These are phyloP conservation scores for Fragilaria crotonensis DNA, from an alignment of 108 stramenopile genomes.

Conservation along the genomic window DNA sequence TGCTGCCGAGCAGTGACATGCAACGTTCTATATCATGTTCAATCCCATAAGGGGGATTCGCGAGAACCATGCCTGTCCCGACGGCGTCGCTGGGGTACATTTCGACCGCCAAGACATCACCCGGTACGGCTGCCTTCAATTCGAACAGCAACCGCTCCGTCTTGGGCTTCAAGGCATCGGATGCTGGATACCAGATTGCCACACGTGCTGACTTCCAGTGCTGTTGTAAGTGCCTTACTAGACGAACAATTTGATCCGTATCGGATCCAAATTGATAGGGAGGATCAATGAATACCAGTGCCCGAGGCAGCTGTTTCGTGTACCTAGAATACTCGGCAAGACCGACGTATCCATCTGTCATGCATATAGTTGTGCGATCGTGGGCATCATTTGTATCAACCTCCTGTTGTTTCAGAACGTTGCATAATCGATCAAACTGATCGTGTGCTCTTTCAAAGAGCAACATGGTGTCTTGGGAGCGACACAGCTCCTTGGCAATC, in stretches of 20 bases:
- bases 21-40: no score
- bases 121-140: neutral
- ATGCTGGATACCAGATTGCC: constrained; percentile 9
- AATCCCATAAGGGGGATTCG: neutral
- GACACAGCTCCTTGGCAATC: neutral
- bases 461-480: neutral
- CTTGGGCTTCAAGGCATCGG: neutral
- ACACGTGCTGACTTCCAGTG: constrained; percentile 9
- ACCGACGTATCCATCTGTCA: no score
- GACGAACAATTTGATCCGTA: constrained; percentile 2
- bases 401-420: constrained; percentile 2
- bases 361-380: no score
- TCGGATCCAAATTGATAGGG: constrained; percentile 10
- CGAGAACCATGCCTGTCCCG: neutral
- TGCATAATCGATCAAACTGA: constrained; percentile 5
- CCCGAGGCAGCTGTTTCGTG: no score
- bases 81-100: neutral
- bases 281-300: constrained; percentile 11
- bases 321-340: no score
- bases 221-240: neutral
- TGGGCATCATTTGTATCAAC: no score
- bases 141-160: neutral
- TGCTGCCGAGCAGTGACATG: no score
- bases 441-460: constrained; percentile 5
- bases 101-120: neutral